Evolutionary conservation across 441 rosid genomes (phyloP).

Genomic region (Theobroma grandiflorum): DNA sequence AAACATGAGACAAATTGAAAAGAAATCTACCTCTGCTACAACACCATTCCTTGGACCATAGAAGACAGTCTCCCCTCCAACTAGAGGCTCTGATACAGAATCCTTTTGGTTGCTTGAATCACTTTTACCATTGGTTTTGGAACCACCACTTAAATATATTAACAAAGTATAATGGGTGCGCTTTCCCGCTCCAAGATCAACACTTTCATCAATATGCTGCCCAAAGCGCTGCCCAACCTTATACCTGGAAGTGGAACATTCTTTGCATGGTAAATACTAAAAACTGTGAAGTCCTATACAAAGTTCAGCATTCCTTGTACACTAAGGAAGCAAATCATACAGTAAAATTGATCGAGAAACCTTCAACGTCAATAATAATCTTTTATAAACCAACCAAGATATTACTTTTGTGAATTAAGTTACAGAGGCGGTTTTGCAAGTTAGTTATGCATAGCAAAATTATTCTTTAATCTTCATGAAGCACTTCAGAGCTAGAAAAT

Average conservation of each 20-base stretch:
- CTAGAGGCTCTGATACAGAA: conserved; percentile 58
- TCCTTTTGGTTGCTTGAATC: conserved; percentile 43
- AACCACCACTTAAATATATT: conserved; percentile 81
- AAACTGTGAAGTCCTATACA: not conserved
- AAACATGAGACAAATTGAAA: not conserved
- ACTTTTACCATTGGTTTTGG: conserved; percentile 56
- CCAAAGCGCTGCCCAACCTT: conserved; percentile 87
- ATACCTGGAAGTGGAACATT: conserved; percentile 60
- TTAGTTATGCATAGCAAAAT: not conserved
- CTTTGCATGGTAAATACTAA: not conserved
- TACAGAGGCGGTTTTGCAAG: conserved; percentile 12
- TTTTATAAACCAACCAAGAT: conserved; percentile 1
- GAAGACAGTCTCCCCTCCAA: conserved; percentile 96
- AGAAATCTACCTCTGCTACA: conserved; percentile 71
- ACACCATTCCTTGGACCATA: conserved; percentile 77
- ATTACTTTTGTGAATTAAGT: conserved; percentile 6
- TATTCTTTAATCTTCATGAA: not conserved
- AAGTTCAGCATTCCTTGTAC: not conserved
- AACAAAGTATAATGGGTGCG: conserved; percentile 81
- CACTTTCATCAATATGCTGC: conserved; percentile 90
- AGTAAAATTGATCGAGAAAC: not conserved
- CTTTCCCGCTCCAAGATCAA: conserved; percentile 74
- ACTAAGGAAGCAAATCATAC: conserved; percentile 1
- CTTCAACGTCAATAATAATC: not conserved
- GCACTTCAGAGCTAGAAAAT: conserved; percentile 4